These are phyloP conservation scores for Cladophialophora psammophila DNA, from an alignment of 2,329 filamentous ascomycete species.

Conservation along the genomic window DNA sequence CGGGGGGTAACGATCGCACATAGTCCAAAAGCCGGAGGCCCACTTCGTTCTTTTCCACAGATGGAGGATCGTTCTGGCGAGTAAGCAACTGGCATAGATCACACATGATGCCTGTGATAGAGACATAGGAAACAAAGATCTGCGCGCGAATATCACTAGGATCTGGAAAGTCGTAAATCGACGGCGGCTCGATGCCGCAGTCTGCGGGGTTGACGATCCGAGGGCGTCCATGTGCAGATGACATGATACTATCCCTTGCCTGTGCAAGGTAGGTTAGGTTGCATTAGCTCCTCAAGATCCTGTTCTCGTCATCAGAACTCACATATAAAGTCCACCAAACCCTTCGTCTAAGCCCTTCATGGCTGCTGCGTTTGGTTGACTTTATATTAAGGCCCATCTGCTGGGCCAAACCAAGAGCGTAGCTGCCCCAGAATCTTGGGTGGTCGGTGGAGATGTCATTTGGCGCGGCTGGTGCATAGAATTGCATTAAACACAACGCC, in stretches of 20 bases:
- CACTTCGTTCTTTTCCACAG: constrained; percentile 14
- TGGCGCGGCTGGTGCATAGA: constrained; percentile 27
- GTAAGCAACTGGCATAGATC: constrained; percentile 28
- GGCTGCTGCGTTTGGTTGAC: constrained; percentile 1
- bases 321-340: constrained; percentile 33
- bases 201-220: constrained; percentile 27
- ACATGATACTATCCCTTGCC: constrained; percentile 30
- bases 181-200: constrained; percentile 24
- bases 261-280: neutral
- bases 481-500: constrained; percentile 29
- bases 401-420: constrained; percentile 27
- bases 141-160: constrained; percentile 23
- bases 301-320: neutral
- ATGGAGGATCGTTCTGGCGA: constrained; percentile 16
- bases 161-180: constrained; percentile 27
- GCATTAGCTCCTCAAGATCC: neutral
- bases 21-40: constrained; percentile 22
- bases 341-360: constrained; percentile 22
- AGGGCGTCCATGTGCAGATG: constrained; percentile 29
- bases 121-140: constrained; percentile 30
- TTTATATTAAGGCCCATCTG: constrained; percentile 32
- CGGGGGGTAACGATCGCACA: constrained; percentile 17
- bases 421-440: constrained; percentile 29
- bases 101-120: constrained; percentile 25
- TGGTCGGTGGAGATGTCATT: constrained; percentile 30